Conservation (phyloP, 306 rosid genomes). For the Lathyrus oleraceus region DNA sequence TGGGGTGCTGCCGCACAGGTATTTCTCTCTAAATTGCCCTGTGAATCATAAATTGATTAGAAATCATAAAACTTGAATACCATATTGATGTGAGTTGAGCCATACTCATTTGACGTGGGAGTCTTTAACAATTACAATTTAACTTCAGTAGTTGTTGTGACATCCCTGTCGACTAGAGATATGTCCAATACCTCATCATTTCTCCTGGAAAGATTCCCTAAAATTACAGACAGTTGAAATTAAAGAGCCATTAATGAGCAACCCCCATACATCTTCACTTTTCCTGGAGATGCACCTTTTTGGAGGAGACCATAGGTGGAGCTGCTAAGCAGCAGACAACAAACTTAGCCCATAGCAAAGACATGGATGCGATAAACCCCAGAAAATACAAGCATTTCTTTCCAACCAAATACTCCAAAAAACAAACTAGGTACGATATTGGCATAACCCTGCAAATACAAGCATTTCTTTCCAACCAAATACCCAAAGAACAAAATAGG, state of each 20-base stretch:
- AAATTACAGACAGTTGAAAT: neutral
- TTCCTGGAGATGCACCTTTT: neutral
- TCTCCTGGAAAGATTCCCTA: neutral
- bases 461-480: neutral
- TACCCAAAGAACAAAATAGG: neutral
- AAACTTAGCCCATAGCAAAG: neutral
- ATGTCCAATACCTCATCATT: neutral
- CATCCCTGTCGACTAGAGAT: neutral
- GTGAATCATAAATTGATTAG: neutral
- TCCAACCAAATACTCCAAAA: neutral
- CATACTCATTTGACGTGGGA: neutral
- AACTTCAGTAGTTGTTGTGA: neutral
- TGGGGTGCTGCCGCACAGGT: slow-evolving; percentile 95
- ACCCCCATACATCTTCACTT: neutral
- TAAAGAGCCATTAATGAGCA: neutral
- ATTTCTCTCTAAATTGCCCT: slow-evolving; percentile 17
- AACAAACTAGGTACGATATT: neutral
- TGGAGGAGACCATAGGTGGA: slow-evolving; percentile 2
- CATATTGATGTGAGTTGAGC: neutral
- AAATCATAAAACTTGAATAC: neutral
- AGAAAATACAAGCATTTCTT: slow-evolving; percentile 8
- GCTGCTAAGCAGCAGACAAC: neutral
- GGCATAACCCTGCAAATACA: slow-evolving; percentile 2
- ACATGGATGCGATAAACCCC: neutral
- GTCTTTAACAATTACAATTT: neutral